phyloP scores from a whole-genome alignment of 345 rosid genomes.

The Arabidopsis suecica region DNA sequence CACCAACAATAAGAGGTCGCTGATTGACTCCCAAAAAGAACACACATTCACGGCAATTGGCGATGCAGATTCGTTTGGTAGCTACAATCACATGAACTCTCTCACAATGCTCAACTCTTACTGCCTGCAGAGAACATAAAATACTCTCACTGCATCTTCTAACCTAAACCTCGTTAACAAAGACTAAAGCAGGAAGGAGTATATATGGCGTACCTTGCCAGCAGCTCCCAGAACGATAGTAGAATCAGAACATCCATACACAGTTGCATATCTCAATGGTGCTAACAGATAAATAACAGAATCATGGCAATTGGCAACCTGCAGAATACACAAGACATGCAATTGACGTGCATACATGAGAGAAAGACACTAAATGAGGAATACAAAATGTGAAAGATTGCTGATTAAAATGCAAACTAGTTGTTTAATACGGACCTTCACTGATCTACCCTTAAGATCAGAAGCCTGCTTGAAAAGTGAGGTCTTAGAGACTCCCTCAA shows the following conservation, averaged over 20 bases:
- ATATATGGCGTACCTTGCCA: constrained; percentile 71
- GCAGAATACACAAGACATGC: constrained; percentile 42
- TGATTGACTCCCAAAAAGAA: constrained; percentile 98
- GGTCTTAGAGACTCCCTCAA: constrained; percentile 95
- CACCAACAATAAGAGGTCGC: constrained; percentile 93
- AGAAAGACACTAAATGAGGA: constrained; percentile 6
- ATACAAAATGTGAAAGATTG: constrained; percentile 19
- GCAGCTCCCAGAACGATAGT: constrained; percentile 96
- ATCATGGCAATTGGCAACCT: constrained; percentile 97
- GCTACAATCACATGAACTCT: constrained; percentile 96
- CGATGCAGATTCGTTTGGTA: constrained; percentile 89
- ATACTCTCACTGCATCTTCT: constrained; percentile 14
- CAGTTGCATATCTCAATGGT: constrained; percentile 87
- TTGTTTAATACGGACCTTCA: constrained; percentile 66
- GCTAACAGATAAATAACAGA: constrained; percentile 90
- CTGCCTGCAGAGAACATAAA: constrained; percentile 63
- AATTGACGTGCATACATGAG: constrained; percentile 14
- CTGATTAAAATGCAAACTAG: constrained; percentile 20
- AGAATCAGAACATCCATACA: constrained; percentile 96
- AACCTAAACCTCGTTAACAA: background rate
- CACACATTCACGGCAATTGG: constrained; percentile 94
- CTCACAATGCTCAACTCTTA: constrained; percentile 96
- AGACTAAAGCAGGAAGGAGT: constrained; percentile 18
- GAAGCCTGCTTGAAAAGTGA: constrained; percentile 87
- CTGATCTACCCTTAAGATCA: constrained; percentile 86